Evolutionary conservation across 2,329 filamentous ascomycete species (phyloP), one percentile per base, ranked within the genome.

Genomic region (Microdochium bolleyi): DNA sequence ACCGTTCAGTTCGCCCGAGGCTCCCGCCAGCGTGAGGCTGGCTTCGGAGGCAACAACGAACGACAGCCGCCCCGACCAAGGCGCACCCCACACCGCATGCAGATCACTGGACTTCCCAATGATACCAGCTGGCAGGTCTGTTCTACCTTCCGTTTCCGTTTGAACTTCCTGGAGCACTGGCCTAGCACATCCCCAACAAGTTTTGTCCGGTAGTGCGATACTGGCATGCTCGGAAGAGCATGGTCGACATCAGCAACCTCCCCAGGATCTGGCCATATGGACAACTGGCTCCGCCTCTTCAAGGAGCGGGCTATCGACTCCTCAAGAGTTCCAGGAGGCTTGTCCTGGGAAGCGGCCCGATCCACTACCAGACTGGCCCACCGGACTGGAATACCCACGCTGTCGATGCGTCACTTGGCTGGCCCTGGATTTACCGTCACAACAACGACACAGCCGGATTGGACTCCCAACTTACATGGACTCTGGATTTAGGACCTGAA

Each of bases 91-190:
- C 91, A 92, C 73, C 88, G 94, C 71, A 97, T 99, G 94, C 87
- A 92, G 73, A 95, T 99, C 68, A 88, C 89, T 78, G 92, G 92
- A 78, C 89, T 99, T 73, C 92, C 92, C 70, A 85, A 84, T 76
- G 92, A 97, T 80, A 99, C 94, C 80, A 96, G 92, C 84, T 99
- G 94, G 94, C 94, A 99, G 94, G 94, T 99, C 87, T 94, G 94
- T 88, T 77, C 70, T 60, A 69, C 70, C 72, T 77, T 77, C 82
- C 77, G 75, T 74, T 81, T 79, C 69, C 65, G 79, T 77, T 53
- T 48, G 38, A 25, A 48, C 52, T 50, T 30, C 49, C 32, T 41
- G 16, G 19, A 41, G 8, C 34, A 10, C 11, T 24, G 32, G 44
- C 27, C 11, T n/a, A 22, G 11, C 7, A 4, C 11, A 19, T 38